Evolutionary conservation across 1,139 yeast species (phyloP).

Genomic region (Magnusiomyces suaveolens): DNA sequence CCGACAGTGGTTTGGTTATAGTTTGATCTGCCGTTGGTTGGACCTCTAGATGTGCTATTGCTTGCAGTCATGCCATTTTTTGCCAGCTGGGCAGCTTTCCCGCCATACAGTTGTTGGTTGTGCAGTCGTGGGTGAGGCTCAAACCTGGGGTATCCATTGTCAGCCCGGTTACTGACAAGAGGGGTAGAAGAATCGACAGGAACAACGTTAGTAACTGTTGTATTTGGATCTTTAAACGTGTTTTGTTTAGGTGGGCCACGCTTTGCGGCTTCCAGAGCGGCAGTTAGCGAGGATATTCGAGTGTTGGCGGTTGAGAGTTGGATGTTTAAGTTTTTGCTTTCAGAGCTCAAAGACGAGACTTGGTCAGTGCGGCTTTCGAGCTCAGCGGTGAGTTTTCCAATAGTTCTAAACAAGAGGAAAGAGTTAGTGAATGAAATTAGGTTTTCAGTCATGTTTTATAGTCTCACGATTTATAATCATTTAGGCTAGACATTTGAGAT

Average conservation of each 20-base stretch:
- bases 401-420: neutral
- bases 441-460: neutral
- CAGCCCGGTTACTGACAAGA: neutral
- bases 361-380: neutral
- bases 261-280: neutral
- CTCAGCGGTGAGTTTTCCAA: neutral
- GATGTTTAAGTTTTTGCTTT: too few relatives aligned
- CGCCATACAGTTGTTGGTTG: too few relatives aligned
- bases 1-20: too few relatives aligned
- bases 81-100: too few relatives aligned
- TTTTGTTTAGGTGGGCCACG: too few relatives aligned
- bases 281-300: neutral
- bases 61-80: too few relatives aligned
- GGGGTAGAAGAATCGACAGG: neutral
- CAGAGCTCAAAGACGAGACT: neutral
- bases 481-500: conserved; percentile 13
- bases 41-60: too few relatives aligned
- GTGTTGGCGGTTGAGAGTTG: neutral
- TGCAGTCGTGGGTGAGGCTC: too few relatives aligned
- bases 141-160: neutral
- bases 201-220: neutral
- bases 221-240: neutral
- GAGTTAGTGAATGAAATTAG: neutral
- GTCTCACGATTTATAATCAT: conserved; percentile 13
- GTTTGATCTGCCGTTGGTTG: too few relatives aligned